Percentiles rank a stretch among this genome's conserved stretches.
These are phyloP conservation scores for Saksenaea vasiformis DNA, from an alignment of 371 early-diverging fungal species.

Conservation along the genomic window DNA sequence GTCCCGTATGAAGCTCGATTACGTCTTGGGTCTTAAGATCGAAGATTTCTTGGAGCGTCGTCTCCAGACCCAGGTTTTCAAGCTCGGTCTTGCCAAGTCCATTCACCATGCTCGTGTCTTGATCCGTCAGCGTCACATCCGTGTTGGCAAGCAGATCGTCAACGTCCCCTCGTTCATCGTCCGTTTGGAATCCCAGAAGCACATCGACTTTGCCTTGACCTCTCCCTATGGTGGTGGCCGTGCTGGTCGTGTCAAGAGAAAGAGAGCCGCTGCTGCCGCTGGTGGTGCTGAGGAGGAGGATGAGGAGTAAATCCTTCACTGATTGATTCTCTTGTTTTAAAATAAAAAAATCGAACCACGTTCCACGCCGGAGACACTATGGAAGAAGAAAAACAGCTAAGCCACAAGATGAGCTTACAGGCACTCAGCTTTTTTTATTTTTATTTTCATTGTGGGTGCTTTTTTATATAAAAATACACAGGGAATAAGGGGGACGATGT, in stretches of 20 bases:
- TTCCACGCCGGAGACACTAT: neutral
- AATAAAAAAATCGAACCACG: neutral
- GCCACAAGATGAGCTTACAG: neutral
- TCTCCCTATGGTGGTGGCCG: constrained; percentile 99
- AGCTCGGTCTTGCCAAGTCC: constrained; percentile 98
- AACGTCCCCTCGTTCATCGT: constrained; percentile 96
- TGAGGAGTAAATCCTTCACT: neutral
- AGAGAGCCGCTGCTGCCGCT: constrained; percentile 73
- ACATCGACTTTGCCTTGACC: constrained; percentile 98
- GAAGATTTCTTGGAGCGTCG: constrained; percentile 99
- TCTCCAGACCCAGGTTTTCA: constrained; percentile 99
- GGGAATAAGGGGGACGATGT: too few species aligned
- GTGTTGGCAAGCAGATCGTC: constrained; percentile 99
- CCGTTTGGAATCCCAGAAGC: constrained; percentile 94
- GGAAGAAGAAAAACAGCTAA: neutral
- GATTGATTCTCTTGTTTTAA: neutral
- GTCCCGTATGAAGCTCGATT: constrained; percentile 97
- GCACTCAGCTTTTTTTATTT: too few species aligned
- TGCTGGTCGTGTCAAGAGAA: constrained; percentile 97
- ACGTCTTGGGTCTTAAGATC: constrained; percentile 97
- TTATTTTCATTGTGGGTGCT: too few species aligned
- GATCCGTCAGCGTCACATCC: constrained; percentile 98
- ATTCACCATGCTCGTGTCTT: constrained; percentile 99
- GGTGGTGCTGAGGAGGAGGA: constrained; percentile 69
- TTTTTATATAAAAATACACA: too few species aligned